Evolutionary conservation across 495 filamentous ascomycete species (phyloP), one percentile per base, ranked within the genome.

Genomic region (Hypoxylon subgilvum): DNA sequence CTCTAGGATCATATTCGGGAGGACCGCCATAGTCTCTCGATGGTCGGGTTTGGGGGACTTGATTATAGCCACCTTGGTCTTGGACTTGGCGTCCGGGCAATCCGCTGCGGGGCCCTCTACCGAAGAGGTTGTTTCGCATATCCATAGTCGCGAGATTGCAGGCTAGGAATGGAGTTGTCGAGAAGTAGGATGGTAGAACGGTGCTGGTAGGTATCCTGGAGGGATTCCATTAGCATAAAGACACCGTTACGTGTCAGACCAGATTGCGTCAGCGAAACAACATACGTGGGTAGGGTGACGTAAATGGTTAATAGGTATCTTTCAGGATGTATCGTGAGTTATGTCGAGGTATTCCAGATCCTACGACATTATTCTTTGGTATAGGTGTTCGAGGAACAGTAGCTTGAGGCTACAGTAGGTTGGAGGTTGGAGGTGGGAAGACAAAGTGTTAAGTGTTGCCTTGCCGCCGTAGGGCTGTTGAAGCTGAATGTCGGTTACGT

Each of bases 111-210:
- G 52, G 68, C 22, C 55, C 65, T 50, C 65, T 65, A 34, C 74
- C 66, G 42, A 76, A 75, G 41, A 75, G 70, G 39, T 73, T 73
- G 62, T 69, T 74, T 57, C 74, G 68, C 42, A 71, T 42, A 61
- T 76, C 72, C 74, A 76, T 76, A 30, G 7, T 39, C 32, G 5
- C 48, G 48, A 47, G 3, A 17, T 50, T 14, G 14, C 13, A 12
- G 12, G 7, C 8, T 46, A 4, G 2, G 14, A 39, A 23, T 28
- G 35, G 19, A 14, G 9, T 35, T 22, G 13, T 40, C 4, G 6
- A 18, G 45, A n/a, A n/a, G n/a, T n/a, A n/a, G n/a, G n/a, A n/a
- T n/a, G 12, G 42, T 39, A 17, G 31, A 13, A 6, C 4, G 14
- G 27, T 41, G 13, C 13, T 38, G 2, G 3, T 31, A 27, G 9